A percentile compares a stretch with the other conserved stretches of the same genome.
These are phyloP conservation scores for Heliocybe sulcata DNA, from an alignment of 1,284 basidiomycete species.

Conservation along the genomic window DNA sequence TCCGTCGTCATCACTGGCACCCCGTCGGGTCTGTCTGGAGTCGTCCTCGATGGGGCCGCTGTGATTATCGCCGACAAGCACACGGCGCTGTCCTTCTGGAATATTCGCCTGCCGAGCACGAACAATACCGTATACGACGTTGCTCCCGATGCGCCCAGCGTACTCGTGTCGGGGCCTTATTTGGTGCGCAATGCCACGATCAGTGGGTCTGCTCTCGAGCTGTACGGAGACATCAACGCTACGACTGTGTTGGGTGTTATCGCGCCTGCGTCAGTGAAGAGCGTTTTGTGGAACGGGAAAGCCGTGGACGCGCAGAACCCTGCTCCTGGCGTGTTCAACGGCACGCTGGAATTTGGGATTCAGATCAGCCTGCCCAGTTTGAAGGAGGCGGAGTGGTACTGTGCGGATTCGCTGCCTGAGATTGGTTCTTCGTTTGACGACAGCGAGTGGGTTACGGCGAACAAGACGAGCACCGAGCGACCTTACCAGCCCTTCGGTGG, in stretches of 20 bases:
- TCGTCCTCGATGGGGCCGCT: conserved; percentile 21
- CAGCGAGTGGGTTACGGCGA: conserved; percentile 31
- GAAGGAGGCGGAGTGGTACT: conserved; percentile 29
- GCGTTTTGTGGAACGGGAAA: conserved; percentile 38
- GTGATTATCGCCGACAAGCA: conserved; percentile 33
- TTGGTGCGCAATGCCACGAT: conserved; percentile 34
- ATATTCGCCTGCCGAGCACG: conserved; percentile 20
- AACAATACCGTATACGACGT: conserved; percentile 12
- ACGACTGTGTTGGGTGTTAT: conserved; percentile 32
- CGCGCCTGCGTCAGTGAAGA: conserved; percentile 23
- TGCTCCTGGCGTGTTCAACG: conserved; percentile 21
- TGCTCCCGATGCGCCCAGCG: conserved; percentile 24
- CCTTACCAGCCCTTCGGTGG: conserved; percentile 32
- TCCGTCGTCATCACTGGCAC: conserved; percentile 25
- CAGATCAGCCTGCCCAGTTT: conserved; percentile 24
- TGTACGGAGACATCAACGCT: conserved; percentile 36
- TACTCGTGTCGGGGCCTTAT: conserved; percentile 37
- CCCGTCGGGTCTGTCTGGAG: conserved; percentile 25
- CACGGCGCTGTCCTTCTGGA: conserved; percentile 33
- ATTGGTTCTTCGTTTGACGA: conserved; percentile 28
- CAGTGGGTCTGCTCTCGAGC: conserved; percentile 21
- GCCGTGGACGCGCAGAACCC: conserved; percentile 15
- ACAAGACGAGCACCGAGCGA: conserved; percentile 33
- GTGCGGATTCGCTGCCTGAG: conserved; percentile 36
- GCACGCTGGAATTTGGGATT: conserved; percentile 17